Evolutionary conservation across 2,329 filamentous ascomycete species (phyloP), one percentile per base, ranked within the genome.

Genomic region (Chrysosporium keratinophilum): DNA sequence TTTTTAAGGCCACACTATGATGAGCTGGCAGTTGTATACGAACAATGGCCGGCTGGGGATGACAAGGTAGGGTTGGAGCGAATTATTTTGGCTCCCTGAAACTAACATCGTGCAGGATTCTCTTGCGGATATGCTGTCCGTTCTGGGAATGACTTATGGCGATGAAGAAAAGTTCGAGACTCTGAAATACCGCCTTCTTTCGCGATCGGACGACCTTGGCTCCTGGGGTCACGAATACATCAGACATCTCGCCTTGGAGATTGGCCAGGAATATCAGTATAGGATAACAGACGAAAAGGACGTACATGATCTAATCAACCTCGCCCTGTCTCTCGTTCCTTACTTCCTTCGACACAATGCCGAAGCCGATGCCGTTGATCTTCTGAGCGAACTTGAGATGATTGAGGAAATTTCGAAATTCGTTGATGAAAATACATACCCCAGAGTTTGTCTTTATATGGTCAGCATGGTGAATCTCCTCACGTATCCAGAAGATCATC

Each of bases 191-290:
- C 84, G 93, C 60, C 79, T 98, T 50, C 79, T 96, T 57, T 85
- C 91, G 35, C 89, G 90, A 31, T 87, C 89, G 39, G 83, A 89
- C 69, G 93, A 98, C 70, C 88, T 98, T 65, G 87, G 84, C 54
- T 95, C 91, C 5, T 98, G 93, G 93, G 93, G 93, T 56, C 94
- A 98, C 69, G 93, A 98, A 77, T 98, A 98, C 70, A 89, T 94
- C 66, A 82, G 94, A 58, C 94, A 98, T 74, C 77, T 98, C 60
- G 91, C 93, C 23, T 77, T 98, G 57, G 91, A 98, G 74, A 93
- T 98, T 61, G 93, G 93, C 54, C 85, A 95, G 71, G 91, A 97
- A 59, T 95, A 94, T 67, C 86, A 82, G 67, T 90, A 89, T 71
- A 82, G 91, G 61, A 75, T 95, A 70, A 85, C 87, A 49, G 84